Evolutionary conservation across 495 filamentous ascomycete genomes (phyloP).

Genomic region (Beverwykella pulmonaria): DNA sequence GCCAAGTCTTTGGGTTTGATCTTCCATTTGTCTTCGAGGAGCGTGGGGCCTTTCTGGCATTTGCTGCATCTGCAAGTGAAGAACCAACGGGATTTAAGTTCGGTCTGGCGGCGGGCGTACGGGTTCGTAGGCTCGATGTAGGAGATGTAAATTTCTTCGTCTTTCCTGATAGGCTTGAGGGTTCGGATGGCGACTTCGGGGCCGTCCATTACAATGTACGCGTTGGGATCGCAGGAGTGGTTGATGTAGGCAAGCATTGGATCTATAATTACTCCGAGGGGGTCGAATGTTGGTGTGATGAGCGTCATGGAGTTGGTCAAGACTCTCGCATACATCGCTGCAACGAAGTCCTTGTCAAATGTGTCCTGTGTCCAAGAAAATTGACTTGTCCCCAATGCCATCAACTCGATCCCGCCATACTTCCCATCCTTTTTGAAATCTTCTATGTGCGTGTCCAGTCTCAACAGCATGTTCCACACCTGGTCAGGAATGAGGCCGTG

Average conservation of each 20-base stretch:
- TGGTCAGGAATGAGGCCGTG: slow-evolving; percentile 30
- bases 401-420: slow-evolving; percentile 56
- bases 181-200: slow-evolving; percentile 47
- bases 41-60: slow-evolving; percentile 48
- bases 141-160: slow-evolving; percentile 67
- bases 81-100: slow-evolving; percentile 63
- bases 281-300: slow-evolving; percentile 59
- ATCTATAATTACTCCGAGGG: slow-evolving; percentile 65
- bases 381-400: slow-evolving; percentile 41
- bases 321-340: slow-evolving; percentile 28
- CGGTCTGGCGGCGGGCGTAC: slow-evolving; percentile 49
- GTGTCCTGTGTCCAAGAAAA: slow-evolving; percentile 15
- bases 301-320: slow-evolving; percentile 63
- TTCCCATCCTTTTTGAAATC: slow-evolving; percentile 30
- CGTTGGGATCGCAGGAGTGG: slow-evolving; percentile 72
- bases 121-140: slow-evolving; percentile 68
- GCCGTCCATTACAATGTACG: slow-evolving; percentile 65
- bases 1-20: slow-evolving; percentile 22
- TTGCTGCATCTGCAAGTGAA: slow-evolving; percentile 66
- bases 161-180: slow-evolving; percentile 52
- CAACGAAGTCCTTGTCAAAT: slow-evolving; percentile 21
- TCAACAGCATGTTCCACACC: slow-evolving; percentile 11
- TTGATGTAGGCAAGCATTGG: slow-evolving; percentile 62
- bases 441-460: slow-evolving; percentile 27
- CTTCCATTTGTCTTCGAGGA: slow-evolving; percentile 37